Evolutionary conservation across 768 basidiomycete species (phyloP).

Genomic region (Boletus reticuloceps): DNA sequence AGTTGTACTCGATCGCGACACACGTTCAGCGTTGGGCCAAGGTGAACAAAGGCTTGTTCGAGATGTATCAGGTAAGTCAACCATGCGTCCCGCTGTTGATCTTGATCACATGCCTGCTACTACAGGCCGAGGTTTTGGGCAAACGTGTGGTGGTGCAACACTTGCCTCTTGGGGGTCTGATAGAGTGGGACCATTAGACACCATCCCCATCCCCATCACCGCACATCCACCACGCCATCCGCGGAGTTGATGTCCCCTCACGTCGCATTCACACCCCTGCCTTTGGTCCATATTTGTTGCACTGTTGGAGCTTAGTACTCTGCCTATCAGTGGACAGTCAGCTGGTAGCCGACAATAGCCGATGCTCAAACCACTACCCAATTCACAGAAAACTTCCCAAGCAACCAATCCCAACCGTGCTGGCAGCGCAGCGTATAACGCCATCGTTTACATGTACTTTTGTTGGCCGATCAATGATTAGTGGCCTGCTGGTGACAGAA

Average conservation of each 20-base stretch:
- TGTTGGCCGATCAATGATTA: background rate
- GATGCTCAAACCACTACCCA: background rate
- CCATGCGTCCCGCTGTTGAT: background rate
- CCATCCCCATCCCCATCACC: slow-evolving; percentile 1
- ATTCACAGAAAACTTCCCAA: slow-evolving; percentile 10
- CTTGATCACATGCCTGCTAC: slow-evolving; percentile 6
- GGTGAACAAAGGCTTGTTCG: slow-evolving; percentile 85
- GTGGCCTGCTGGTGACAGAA: background rate
- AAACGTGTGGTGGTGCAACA: slow-evolving; percentile 98
- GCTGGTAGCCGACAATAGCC: background rate
- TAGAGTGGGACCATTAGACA: slow-evolving; percentile 57
- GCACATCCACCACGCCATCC: slow-evolving; percentile 4
- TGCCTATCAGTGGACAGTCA: background rate
- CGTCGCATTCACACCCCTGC: slow-evolving; percentile 17
- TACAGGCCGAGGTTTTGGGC: slow-evolving; percentile 82
- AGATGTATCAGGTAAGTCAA: slow-evolving; percentile 85
- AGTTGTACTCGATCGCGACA: slow-evolving; percentile 80
- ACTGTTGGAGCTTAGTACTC: background rate
- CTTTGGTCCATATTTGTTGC: background rate
- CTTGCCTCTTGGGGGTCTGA: slow-evolving; percentile 77
- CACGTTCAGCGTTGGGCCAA: slow-evolving; percentile 92
- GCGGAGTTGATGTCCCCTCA: slow-evolving; percentile 14
- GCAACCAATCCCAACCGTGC: slow-evolving; percentile 1
- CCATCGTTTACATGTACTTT: background rate
- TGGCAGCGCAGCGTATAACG: background rate